Evolutionary conservation across 2,329 filamentous ascomycete species (phyloP), one percentile per base, ranked within the genome.

Genomic region (Fusarium pseudoanthophilum): DNA sequence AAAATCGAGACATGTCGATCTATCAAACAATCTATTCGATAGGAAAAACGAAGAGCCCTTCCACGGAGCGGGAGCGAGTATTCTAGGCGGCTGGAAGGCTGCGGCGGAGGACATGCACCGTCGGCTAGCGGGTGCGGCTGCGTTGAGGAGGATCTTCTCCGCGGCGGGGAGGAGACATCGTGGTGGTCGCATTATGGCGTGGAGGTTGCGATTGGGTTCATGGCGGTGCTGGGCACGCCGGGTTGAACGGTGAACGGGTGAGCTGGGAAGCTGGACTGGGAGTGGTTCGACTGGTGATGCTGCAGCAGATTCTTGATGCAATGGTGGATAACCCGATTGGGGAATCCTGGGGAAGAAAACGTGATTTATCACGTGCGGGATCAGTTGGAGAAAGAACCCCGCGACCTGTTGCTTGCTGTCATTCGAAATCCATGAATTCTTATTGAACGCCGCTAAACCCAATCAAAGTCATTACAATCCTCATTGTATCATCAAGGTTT

Each of bases 1-100:
- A 20, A 78, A 79, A 60, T 83, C 81, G 64, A 83, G 80, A 55
- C 81, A 83, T 64, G 73, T 76, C 13, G 82, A 82, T 48, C 80
- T 75, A n/a, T 82, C 80, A 66, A 83, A 80, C 4, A 80, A 49
- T 14, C 80, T 77, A 45, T 83, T 83, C 7, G 82, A 82, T 6
- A 83, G 64, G 20, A 83, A 83, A 67, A 83, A 83, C 24, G 74
- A 60, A 9, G 75, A 67, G 5, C 60, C 45, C 15, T 66, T 73
- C 39, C 69, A 69, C 26, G 75, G 70, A 20, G 73, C 45, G 11
- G 75, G 24, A 42, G 74, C 71, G 42, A 68, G 46, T 66, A 75
- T 72, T 58, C 75, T 71, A 13, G 77, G 77, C 37, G 77, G 72
- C n/a, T 69, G 75, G 43, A 76, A 71, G 36, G 75, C 60, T 26